Evolutionary conservation across 352 stramenopile genomes (phyloP).

Genomic region (Detonula confervacea): DNA sequence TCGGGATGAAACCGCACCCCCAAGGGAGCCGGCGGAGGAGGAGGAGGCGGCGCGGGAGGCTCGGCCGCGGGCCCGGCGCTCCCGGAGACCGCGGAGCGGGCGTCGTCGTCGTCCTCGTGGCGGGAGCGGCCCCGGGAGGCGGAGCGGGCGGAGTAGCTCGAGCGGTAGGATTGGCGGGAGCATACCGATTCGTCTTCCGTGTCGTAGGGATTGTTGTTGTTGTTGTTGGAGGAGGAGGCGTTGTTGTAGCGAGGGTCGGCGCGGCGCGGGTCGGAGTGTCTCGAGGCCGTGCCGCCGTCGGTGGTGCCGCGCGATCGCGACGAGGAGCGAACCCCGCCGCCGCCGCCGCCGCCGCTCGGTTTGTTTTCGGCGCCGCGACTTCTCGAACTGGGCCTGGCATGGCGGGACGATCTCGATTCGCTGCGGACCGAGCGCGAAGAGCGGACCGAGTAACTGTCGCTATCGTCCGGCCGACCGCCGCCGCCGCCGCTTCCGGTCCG

Average conservation of each 20-base stretch:
- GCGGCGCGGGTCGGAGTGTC: too few relatives aligned
- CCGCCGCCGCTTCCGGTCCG: neutral
- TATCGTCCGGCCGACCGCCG: neutral
- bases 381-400: neutral
- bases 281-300: neutral
- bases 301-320: neutral
- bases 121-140: neutral
- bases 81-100: neutral
- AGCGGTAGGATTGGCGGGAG: too few relatives aligned
- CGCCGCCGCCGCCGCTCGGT: neutral
- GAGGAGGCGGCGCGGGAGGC: neutral
- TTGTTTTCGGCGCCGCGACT: neutral
- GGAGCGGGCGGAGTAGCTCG: neutral
- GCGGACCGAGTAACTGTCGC: neutral
- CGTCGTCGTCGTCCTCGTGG: neutral
- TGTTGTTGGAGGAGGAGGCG: too few relatives aligned
- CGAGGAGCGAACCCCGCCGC: neutral
- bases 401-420: neutral
- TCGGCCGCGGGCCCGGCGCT: neutral
- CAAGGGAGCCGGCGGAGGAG: neutral
- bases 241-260: too few relatives aligned
- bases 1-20: constrained; percentile 35
- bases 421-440: neutral
- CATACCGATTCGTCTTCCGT: neutral
- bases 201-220: neutral